Percentiles rank a stretch among this genome's conserved stretches.
Conservation (phyloP, 1,284 basidiomycete genomes). For the Cryptococcus neoformans region DNA sequence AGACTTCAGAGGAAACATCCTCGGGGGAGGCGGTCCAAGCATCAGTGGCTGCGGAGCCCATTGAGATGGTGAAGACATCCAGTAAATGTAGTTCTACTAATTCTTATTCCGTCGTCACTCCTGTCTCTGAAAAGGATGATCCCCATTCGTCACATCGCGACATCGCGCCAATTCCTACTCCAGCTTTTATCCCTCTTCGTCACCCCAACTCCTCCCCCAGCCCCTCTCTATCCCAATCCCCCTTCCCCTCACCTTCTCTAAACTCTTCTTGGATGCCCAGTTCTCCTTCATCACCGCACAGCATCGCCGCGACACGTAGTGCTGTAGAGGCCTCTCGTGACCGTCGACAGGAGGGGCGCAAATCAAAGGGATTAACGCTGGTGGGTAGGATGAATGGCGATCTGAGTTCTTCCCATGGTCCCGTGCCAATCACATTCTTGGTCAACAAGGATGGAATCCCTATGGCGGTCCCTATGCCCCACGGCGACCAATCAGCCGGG, state of each 20-base stretch:
- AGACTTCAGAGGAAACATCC: no score
- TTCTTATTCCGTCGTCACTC: no score
- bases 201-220: background rate
- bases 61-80: no score
- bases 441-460: constrained; percentile 23
- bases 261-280: constrained; percentile 16
- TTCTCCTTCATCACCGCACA: constrained; percentile 34
- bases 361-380: constrained; percentile 25
- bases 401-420: constrained; percentile 28
- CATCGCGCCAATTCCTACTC: background rate
- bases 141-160: background rate
- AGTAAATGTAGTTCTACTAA: no score
- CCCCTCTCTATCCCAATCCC: background rate
- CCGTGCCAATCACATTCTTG: constrained; percentile 43
- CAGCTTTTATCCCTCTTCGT: background rate
- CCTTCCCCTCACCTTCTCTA: constrained; percentile 4
- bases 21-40: no score
- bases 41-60: no score
- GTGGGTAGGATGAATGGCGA: constrained; percentile 39
- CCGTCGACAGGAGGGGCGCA: constrained; percentile 16
- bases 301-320: constrained; percentile 27
- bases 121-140: no score
- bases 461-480: constrained; percentile 3
- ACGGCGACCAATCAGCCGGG: background rate
- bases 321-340: constrained; percentile 25